Evolutionary conservation across 345 rosid genomes (phyloP).

Genomic region (Linum usitatissimum): DNA sequence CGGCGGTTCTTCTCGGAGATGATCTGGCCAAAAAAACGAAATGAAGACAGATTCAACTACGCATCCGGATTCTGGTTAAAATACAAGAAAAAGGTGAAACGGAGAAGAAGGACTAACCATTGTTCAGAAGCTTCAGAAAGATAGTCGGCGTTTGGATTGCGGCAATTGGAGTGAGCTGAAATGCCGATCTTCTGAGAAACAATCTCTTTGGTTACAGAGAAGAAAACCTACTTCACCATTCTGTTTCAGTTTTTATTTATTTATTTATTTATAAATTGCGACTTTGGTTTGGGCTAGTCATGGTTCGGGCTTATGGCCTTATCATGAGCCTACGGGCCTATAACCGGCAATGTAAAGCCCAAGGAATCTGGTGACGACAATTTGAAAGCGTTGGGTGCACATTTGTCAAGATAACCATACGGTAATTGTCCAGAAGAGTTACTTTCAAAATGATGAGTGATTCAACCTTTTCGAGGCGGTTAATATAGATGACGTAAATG

Average conservation of each 20-base stretch:
- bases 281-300: no score
- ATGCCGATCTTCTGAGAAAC: background rate
- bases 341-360: background rate
- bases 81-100: background rate
- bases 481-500: background rate
- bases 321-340: background rate
- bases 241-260: no score
- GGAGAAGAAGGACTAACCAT: background rate
- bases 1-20: slow-evolving; percentile 7
- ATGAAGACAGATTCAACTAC: background rate
- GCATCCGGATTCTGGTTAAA: background rate
- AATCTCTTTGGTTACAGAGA: background rate
- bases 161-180: background rate
- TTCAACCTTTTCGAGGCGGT: background rate
- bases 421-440: background rate
- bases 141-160: background rate
- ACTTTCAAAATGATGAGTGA: background rate
- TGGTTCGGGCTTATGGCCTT: background rate
- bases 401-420: background rate
- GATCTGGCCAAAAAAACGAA: background rate
- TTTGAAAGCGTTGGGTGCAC: background rate
- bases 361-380: background rate
- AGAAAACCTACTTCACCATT: background rate
- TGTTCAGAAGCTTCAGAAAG: background rate
- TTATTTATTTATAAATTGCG: no score